phyloP scores from a whole-genome alignment of 2,329 filamentous ascomycete species.

The Onygena corvina region DNA sequence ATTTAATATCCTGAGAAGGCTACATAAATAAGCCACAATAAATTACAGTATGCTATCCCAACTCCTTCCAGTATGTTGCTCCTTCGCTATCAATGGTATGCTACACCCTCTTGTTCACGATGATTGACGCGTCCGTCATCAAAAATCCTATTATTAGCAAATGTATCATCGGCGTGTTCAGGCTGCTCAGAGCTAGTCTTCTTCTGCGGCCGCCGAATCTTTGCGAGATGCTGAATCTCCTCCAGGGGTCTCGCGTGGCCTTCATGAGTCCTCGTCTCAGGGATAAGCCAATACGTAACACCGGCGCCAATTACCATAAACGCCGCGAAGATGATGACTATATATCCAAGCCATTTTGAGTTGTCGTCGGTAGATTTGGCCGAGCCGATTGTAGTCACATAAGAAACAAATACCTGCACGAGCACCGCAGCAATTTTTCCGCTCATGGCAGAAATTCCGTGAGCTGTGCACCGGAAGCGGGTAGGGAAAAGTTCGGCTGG shows the following conservation, averaged over 20 bases:
- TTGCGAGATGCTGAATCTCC: slow-evolving; percentile 17
- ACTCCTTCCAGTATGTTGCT: too few species aligned
- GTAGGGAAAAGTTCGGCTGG: slow-evolving; percentile 48
- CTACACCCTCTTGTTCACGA: too few species aligned
- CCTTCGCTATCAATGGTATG: too few species aligned
- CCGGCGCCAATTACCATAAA: slow-evolving; percentile 14
- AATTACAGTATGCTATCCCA: too few species aligned
- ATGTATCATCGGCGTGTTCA: neutral
- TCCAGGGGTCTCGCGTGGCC: slow-evolving; percentile 15
- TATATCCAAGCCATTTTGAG: slow-evolving; percentile 11
- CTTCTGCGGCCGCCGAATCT: slow-evolving; percentile 13
- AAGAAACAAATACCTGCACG: neutral
- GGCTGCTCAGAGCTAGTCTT: neutral
- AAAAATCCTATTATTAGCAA: too few species aligned
- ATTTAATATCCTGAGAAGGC: too few species aligned
- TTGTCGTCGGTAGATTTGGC: neutral
- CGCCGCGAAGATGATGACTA: slow-evolving; percentile 15
- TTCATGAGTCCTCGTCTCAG: slow-evolving; percentile 10
- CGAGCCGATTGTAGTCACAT: neutral
- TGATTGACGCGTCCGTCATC: too few species aligned
- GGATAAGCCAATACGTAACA: slow-evolving; percentile 14
- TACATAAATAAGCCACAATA: too few species aligned
- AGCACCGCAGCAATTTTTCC: slow-evolving; percentile 47
- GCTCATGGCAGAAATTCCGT: slow-evolving; percentile 46
- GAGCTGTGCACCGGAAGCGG: slow-evolving; percentile 45